Percentiles rank a stretch among this genome's conserved stretches.
Conservation (phyloP, 179 eudicot species). For the Sideroxylon spinosum region DNA sequence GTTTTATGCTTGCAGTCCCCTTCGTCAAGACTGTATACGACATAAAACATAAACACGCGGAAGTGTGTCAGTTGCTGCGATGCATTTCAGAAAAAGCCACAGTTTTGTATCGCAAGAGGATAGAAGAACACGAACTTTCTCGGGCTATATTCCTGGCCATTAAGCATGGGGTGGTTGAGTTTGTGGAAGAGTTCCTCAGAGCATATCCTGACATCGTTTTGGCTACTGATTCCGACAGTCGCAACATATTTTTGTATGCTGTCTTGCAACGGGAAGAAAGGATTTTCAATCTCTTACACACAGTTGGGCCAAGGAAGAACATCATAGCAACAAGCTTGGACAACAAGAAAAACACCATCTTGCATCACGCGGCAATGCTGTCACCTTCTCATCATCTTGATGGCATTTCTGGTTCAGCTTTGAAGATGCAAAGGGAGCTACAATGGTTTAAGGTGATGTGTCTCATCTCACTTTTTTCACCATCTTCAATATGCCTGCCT, state of each 20-base stretch:
- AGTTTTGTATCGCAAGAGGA: neutral
- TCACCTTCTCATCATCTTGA: conserved; percentile 11
- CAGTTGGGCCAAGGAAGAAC: neutral
- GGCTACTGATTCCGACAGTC: neutral
- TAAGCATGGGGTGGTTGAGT: neutral
- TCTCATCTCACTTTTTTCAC: no score
- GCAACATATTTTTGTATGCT: conserved; percentile 8
- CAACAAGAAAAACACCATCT: neutral
- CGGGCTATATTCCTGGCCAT: neutral
- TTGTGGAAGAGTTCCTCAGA: neutral
- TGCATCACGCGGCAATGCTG: conserved; percentile 10
- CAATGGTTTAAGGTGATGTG: conserved; percentile 13
- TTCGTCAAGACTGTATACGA: neutral
- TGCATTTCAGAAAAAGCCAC: neutral
- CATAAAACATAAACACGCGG: neutral
- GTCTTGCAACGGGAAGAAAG: conserved; percentile 7
- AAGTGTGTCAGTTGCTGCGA: neutral
- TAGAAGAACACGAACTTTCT: no score
- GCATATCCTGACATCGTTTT: neutral
- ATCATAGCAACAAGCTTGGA: neutral
- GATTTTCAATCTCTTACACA: conserved; percentile 5
- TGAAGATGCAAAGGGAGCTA: conserved; percentile 14
- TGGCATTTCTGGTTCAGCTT: conserved; percentile 13
- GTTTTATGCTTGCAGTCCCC: conserved; percentile 7
- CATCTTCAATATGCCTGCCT: neutral